These are phyloP conservation scores for Cytospora mali DNA, from an alignment of 2,329 filamentous ascomycete genomes.

Conservation along the genomic window DNA sequence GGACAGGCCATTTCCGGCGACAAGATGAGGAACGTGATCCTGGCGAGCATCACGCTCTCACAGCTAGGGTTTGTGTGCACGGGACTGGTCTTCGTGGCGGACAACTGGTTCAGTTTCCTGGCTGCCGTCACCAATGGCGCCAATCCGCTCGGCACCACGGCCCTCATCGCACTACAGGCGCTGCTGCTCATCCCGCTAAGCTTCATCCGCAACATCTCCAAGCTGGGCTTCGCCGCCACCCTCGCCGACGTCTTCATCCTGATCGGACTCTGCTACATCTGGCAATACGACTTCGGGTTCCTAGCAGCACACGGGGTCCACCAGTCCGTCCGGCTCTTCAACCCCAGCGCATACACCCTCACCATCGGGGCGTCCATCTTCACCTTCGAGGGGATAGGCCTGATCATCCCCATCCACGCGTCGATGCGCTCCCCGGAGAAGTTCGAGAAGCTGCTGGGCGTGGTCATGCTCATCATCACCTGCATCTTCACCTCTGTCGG, in stretches of 20 bases:
- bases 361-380: constrained; percentile 76
- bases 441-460: constrained; percentile 65
- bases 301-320: constrained; percentile 60
- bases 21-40: constrained; percentile 65
- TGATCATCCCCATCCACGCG: constrained; percentile 76
- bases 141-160: constrained; percentile 54
- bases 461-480: constrained; percentile 75
- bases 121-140: constrained; percentile 58
- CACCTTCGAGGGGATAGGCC: constrained; percentile 77
- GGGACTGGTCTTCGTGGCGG: constrained; percentile 75
- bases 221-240: constrained; percentile 69
- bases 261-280: constrained; percentile 72
- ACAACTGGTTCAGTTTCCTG: constrained; percentile 71
- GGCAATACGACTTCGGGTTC: constrained; percentile 66
- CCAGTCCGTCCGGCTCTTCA: constrained; percentile 67
- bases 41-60: constrained; percentile 71
- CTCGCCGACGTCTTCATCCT: constrained; percentile 74
- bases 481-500: constrained; percentile 73
- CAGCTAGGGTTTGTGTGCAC: constrained; percentile 80
- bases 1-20: constrained; percentile 67
- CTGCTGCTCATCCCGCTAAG: constrained; percentile 66
- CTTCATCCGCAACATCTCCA: constrained; percentile 74
- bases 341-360: constrained; percentile 67
- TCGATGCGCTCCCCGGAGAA: constrained; percentile 72
- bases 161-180: constrained; percentile 68